Evolutionary conservation across 1,284 basidiomycete genomes (phyloP), one percentile per base, ranked within the genome.

Genomic region (Leucoagaricus sp.): DNA sequence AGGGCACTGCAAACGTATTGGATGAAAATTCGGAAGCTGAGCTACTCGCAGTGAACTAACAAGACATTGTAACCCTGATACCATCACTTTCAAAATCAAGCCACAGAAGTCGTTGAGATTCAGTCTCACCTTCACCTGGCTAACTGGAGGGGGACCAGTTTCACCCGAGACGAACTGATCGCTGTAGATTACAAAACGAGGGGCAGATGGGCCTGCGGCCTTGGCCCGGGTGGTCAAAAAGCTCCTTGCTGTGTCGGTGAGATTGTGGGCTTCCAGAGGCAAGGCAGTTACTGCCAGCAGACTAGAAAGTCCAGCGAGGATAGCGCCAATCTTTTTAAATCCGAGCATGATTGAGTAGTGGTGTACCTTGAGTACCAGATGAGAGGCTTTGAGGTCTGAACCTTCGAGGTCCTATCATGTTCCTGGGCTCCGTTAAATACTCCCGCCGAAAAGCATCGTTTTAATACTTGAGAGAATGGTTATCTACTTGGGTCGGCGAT

Each of bases 101-200:
- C 29, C 26, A 50, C 21, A 31, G 26, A 21, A 19, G 21, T 15
- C 31, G 7, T 41, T 49, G 41, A 52, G 51, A 31, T 23, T 10
- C 19, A 49, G 17, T 17, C 59, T 46, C 61, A 81, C 82, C 60
- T 64, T 61, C 45, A 84, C 69, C 1, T 71, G 63, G 26, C 76
- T 68, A 3, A 71, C 70, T 10, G 72, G 64, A 4, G 83, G 81
- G 1, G 79, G 77, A 1, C 73, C 76, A 36, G 67, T 76, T 8
- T 68, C 63, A 0, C 76, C 75, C 15, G 55, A 57, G 46, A 76
- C 67, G 58, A 66, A 81, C 40, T 64, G 65, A 60, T 84, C 82
- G 31, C 70, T 73, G 63, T 84, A 84, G 10, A 77, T 70, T 1
- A 83, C 76, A 60, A 80, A 83, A 58, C 75, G 73, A 25, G 82